Evolutionary conservation across 2,329 filamentous ascomycete species (phyloP).

Genomic region (Cladosporium sp.): DNA sequence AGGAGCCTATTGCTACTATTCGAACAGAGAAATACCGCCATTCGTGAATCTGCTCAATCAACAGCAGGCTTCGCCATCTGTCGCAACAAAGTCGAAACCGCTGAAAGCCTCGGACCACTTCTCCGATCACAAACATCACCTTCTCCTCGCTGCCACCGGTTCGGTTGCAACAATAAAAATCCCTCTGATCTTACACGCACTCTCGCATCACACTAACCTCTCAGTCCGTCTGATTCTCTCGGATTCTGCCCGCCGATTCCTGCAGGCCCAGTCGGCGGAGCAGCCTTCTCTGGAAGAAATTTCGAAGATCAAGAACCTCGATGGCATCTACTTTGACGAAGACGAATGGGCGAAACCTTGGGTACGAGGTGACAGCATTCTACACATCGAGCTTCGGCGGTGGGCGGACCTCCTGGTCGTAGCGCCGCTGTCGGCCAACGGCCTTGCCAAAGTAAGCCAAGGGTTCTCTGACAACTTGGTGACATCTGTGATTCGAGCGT

Average conservation of each 20-base stretch:
- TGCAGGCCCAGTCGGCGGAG: slow-evolving; percentile 67
- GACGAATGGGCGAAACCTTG: slow-evolving; percentile 80
- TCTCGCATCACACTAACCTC: slow-evolving; percentile 50
- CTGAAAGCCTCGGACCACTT: slow-evolving; percentile 32
- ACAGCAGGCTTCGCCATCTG: no score
- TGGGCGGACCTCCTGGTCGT: slow-evolving; percentile 78
- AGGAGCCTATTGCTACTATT: no score
- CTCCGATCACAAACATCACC: slow-evolving; percentile 50
- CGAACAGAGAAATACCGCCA: no score
- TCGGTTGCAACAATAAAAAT: slow-evolving; percentile 85
- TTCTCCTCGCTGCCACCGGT: slow-evolving; percentile 61
- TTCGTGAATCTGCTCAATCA: no score
- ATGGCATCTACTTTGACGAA: slow-evolving; percentile 73
- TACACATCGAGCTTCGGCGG: slow-evolving; percentile 83
- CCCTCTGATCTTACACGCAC: slow-evolving; percentile 44
- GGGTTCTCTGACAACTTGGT: slow-evolving; percentile 76
- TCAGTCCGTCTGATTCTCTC: slow-evolving; percentile 85
- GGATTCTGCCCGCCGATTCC: slow-evolving; percentile 64
- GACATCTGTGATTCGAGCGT: slow-evolving; percentile 69
- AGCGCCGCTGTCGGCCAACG: slow-evolving; percentile 77
- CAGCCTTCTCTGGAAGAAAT: slow-evolving; percentile 64
- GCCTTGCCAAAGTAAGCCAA: slow-evolving; percentile 72
- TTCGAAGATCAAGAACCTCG: slow-evolving; percentile 60
- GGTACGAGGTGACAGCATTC: slow-evolving; percentile 69
- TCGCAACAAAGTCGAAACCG: neutral